These are phyloP conservation scores for Phytophthora agathidicida DNA, from an alignment of 352 stramenopile species.

Conservation along the genomic window DNA sequence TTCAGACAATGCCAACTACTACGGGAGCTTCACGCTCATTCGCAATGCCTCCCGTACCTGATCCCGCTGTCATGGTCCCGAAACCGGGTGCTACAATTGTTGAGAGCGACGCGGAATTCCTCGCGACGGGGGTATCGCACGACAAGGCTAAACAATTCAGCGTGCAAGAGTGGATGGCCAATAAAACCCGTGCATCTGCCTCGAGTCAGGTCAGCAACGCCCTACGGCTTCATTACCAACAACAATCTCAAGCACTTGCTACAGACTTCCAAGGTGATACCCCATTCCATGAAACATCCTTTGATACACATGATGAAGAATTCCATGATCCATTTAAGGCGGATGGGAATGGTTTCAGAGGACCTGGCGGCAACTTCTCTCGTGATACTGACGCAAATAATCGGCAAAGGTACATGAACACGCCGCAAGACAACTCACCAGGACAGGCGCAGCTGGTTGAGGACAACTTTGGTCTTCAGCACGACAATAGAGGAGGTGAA, in stretches of 20 bases:
- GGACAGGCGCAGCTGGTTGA: slow-evolving; percentile 9
- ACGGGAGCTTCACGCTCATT: slow-evolving; percentile 9
- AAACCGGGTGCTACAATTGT: slow-evolving; percentile 35
- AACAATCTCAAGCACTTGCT: slow-evolving; percentile 12
- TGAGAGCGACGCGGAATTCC: slow-evolving; percentile 52
- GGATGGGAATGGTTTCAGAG: neutral
- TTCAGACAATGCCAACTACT: neutral
- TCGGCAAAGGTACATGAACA: slow-evolving; percentile 37
- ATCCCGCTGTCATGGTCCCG: slow-evolving; percentile 1
- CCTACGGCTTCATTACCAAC: slow-evolving; percentile 28
- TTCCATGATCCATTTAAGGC: slow-evolving; percentile 11
- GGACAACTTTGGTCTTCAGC: slow-evolving; percentile 7
- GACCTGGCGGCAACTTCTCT: neutral
- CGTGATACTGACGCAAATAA: neutral
- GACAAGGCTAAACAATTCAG: slow-evolving; percentile 67
- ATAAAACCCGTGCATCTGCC: slow-evolving; percentile 46
- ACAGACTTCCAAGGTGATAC: neutral
- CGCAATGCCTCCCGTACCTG: slow-evolving; percentile 14
- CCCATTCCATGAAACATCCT: neutral
- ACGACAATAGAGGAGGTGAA: slow-evolving; percentile 12
- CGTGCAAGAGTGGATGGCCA: slow-evolving; percentile 81
- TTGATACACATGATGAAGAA: slow-evolving; percentile 5
- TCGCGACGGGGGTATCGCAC: slow-evolving; percentile 68
- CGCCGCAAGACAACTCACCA: slow-evolving; percentile 17
- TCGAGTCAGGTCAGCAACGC: slow-evolving; percentile 32